These are phyloP conservation scores for Sporisorium scitamineum DNA, from an alignment of 1,284 basidiomycete genomes.

Conservation along the genomic window DNA sequence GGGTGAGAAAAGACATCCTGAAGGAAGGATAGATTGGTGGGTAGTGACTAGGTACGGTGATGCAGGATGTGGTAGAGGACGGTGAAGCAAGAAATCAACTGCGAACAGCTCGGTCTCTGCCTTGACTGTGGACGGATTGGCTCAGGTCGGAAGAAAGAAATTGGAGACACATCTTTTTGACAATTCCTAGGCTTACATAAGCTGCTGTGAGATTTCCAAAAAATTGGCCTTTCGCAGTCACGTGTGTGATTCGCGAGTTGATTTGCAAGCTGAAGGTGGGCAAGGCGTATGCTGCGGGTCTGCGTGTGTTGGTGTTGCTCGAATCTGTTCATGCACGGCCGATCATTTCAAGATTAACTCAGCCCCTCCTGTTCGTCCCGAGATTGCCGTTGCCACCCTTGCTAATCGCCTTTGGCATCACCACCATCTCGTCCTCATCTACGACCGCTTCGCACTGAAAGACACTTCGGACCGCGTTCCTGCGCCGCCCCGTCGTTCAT, in stretches of 20 bases:
- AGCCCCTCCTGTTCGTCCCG: not conserved
- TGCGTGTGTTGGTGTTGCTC: constrained; percentile 15
- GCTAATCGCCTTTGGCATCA: not conserved
- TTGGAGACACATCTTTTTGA: constrained; percentile 6
- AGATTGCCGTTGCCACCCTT: not conserved
- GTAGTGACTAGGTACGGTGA: not conserved
- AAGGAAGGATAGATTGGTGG: not conserved
- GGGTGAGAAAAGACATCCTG: constrained; percentile 27
- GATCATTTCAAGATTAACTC: not conserved
- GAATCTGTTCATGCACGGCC: not conserved
- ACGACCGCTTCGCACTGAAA: not conserved
- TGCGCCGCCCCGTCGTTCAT: not conserved
- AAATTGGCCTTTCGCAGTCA: constrained; percentile 11
- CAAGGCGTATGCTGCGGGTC: no score
- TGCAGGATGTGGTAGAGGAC: not conserved
- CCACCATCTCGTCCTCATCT: not conserved
- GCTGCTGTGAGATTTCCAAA: no score
- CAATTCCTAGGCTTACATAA: constrained; percentile 25
- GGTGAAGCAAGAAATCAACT: not conserved
- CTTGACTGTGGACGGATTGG: no score
- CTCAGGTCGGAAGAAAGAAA: constrained; percentile 21
- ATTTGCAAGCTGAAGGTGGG: not conserved
- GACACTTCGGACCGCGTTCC: not conserved
- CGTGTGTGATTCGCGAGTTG: constrained; percentile 29
- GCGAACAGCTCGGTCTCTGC: constrained; percentile 1